Conservation (phyloP, 805 yeast genomes). For the Maudiozyma saulgeensis region DNA sequence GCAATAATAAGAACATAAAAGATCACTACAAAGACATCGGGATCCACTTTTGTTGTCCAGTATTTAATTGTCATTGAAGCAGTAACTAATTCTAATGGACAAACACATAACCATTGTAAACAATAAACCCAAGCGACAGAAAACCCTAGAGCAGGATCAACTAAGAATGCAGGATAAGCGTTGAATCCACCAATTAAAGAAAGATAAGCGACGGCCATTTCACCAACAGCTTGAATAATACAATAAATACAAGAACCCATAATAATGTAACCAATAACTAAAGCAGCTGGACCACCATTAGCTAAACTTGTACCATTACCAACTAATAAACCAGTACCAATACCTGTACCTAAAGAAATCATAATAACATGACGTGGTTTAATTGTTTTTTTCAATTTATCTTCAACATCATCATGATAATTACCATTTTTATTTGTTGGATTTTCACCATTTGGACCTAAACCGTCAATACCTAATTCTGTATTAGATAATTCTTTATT, state of each 20-base stretch:
- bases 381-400: constrained; percentile 30
- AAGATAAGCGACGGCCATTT: constrained; percentile 52
- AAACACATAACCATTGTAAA: constrained; percentile 52
- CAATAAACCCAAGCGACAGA: constrained; percentile 56
- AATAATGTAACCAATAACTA: constrained; percentile 47
- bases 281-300: constrained; percentile 39
- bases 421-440: neutral
- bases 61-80: constrained; percentile 52
- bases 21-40: constrained; percentile 49
- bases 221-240: constrained; percentile 57
- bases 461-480: neutral
- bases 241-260: constrained; percentile 50
- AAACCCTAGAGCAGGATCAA: constrained; percentile 50
- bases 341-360: constrained; percentile 79
- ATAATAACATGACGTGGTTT: constrained; percentile 47
- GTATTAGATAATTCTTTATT: neutral
- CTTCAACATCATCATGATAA: constrained; percentile 6
- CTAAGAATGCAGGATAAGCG: constrained; percentile 43
- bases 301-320: constrained; percentile 44
- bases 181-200: constrained; percentile 55
- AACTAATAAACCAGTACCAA: constrained; percentile 66
- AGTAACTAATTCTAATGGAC: constrained; percentile 56
- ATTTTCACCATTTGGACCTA: neutral
- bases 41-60: constrained; percentile 46
- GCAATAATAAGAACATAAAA: constrained; percentile 38